phyloP scores from a whole-genome alignment of 2,329 filamentous ascomycete genomes.

The Malbranchea cinnamomea region DNA sequence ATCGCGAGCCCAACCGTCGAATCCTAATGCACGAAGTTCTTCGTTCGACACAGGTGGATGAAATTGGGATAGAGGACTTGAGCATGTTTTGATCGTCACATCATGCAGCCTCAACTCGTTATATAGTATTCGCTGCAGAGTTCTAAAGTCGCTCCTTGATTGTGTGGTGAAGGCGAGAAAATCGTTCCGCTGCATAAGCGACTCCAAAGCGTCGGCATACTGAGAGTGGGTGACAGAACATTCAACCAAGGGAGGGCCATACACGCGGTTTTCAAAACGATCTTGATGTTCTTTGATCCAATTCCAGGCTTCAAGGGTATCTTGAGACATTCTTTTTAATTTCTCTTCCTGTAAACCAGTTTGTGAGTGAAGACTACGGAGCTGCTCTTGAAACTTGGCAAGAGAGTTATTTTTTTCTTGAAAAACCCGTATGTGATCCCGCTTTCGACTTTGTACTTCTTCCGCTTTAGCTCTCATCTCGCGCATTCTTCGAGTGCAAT shows the following conservation, averaged over 20 bases:
- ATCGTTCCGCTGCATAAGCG: constrained; percentile 38
- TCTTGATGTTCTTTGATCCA: constrained; percentile 64
- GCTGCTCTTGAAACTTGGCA: constrained; percentile 30
- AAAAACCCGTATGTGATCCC: constrained; percentile 15
- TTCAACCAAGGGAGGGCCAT: constrained; percentile 64
- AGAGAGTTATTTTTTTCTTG: constrained; percentile 23
- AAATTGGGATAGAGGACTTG: constrained; percentile 40
- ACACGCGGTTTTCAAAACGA: constrained; percentile 60
- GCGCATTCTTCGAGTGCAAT: constrained; percentile 31
- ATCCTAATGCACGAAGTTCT: constrained; percentile 44
- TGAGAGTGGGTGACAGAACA: constrained; percentile 63
- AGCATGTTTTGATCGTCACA: constrained; percentile 53
- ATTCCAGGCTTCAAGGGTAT: constrained; percentile 57
- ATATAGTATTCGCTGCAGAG: constrained; percentile 52
- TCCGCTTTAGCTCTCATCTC: constrained; percentile 26
- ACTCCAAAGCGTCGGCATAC: constrained; percentile 49
- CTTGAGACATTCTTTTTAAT: constrained; percentile 44
- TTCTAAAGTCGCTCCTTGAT: constrained; percentile 57
- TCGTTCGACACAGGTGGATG: constrained; percentile 38
- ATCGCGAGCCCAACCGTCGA: constrained; percentile 70
- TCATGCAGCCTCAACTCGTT: constrained; percentile 50
- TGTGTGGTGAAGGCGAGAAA: constrained; percentile 58
- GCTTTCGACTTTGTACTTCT: constrained; percentile 16
- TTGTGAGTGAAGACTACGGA: constrained; percentile 53
- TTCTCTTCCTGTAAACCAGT: constrained; percentile 57